phyloP scores from a whole-genome alignment of 148 eudicot species.

The Spergularia bocconei region DNA sequence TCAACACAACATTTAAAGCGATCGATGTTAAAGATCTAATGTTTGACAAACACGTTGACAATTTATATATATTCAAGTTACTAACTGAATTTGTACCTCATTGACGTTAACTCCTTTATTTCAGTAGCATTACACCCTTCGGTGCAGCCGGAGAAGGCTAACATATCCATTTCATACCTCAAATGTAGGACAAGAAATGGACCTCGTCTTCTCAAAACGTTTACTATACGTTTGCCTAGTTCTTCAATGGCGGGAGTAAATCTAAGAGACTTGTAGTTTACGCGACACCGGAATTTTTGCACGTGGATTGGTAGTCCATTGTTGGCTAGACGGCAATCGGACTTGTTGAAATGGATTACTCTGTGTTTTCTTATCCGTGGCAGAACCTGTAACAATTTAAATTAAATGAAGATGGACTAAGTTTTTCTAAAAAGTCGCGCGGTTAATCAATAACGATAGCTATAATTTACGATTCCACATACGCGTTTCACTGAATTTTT shows the following conservation, averaged over 20 bases:
- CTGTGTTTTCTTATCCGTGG: conserved; percentile 30
- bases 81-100: conserved; percentile 30
- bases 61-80: too few relatives aligned
- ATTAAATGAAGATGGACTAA: background rate
- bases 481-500: too few relatives aligned
- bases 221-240: conserved; percentile 32
- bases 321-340: conserved; percentile 44
- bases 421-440: background rate
- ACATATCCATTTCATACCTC: conserved; percentile 52
- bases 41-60: too few relatives aligned
- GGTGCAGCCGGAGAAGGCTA: conserved; percentile 49
- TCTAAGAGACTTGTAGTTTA: conserved; percentile 29
- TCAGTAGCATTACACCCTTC: conserved; percentile 37
- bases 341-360: conserved; percentile 37
- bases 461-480: too few relatives aligned
- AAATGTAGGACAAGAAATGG: conserved; percentile 42
- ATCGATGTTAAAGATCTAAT: too few relatives aligned
- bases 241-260: conserved; percentile 33
- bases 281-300: conserved; percentile 41
- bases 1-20: too few relatives aligned
- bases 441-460: too few relatives aligned
- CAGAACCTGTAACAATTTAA: conserved; percentile 28
- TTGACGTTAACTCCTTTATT: conserved; percentile 33
- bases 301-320: conserved; percentile 39
- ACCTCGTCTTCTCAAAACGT: conserved; percentile 31